Evolutionary conservation across 108 stramenopile species (phyloP), one percentile per base, ranked within the genome.

Genomic region (Pseudonitzschia delicatissima): DNA sequence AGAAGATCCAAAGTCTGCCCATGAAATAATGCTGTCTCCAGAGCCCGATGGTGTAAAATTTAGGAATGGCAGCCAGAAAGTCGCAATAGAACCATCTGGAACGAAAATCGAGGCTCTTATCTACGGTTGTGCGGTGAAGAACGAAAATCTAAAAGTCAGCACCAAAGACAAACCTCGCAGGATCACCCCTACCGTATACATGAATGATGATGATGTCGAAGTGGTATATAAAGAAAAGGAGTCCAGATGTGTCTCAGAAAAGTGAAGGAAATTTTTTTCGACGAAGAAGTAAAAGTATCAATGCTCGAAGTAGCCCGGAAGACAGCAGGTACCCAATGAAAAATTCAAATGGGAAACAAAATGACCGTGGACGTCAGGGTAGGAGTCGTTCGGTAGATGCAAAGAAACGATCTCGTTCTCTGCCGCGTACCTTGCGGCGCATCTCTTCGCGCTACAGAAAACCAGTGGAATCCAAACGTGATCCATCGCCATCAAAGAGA

Each of bases 1-100:
- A n/a, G 3, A 33, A 9, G n/a, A n/a, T 17, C 11, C 53, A 28
- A n/a, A n/a, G n/a, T 12, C 23, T 23, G 50, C 21, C 27, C 25
- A 51, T 12, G 53, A 55, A 12, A 18, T 55, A 4, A 29, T 55
- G n/a, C 0, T 55, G 3, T 49, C 48, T 7, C 37, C 37, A 39
- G 53, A 55, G 17, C 53, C 53, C 0, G 53, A 55, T 33, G 53
- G 53, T 17, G 31, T 55, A 27, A 55, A 33, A 33, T 55, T 55
- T 31, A 29, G 31, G 11, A 18, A 27, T 13, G 31, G 3, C 15
- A 31, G 15, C n/a, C 12, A 9, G n/a, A 55, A 35, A 27, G 32
- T 33, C 31, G 29, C 53, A 13, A 29, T 28, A 23, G 53, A 55
- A 27, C 53, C 53, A 27, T 18, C 53, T 3, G 53, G 53, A 28